Percentiles rank a stretch among this genome's conserved stretches.
These are phyloP conservation scores for Blastobotrys attinorum DNA, from an alignment of 805 yeast genomes.

Conservation along the genomic window DNA sequence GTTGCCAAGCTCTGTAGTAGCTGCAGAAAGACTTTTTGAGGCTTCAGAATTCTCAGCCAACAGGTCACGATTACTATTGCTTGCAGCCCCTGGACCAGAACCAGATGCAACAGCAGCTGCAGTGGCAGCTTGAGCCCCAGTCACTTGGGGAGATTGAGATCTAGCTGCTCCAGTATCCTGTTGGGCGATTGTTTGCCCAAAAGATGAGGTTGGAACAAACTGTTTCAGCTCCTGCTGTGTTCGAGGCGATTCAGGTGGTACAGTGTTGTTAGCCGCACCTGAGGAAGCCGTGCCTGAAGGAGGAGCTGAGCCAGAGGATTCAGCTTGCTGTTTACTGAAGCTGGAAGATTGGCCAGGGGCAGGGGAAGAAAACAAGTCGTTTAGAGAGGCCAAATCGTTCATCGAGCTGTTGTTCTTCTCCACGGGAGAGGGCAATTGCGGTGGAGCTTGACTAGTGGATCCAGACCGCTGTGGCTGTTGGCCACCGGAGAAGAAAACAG, in stretches of 20 bases:
- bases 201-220: constrained; percentile 76
- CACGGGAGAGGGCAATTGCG: constrained; percentile 2
- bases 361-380: constrained; percentile 44
- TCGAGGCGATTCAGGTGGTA: constrained; percentile 12
- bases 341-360: constrained; percentile 18
- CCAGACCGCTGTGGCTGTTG: not conserved
- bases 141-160: constrained; percentile 7
- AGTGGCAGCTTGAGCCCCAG: constrained; percentile 6
- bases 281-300: no score
- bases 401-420: constrained; percentile 19
- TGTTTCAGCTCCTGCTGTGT: constrained; percentile 14
- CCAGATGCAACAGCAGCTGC: constrained; percentile 4
- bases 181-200: constrained; percentile 65
- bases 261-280: constrained; percentile 5
- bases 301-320: no score
- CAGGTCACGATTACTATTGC: constrained; percentile 32
- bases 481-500: constrained; percentile 3
- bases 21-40: constrained; percentile 62
- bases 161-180: constrained; percentile 28
- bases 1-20: constrained; percentile 81
- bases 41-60: constrained; percentile 51
- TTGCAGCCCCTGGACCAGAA: constrained; percentile 33
- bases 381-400: constrained; percentile 35
- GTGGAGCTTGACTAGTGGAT: not conserved
- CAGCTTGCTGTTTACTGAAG: no score